Evolutionary conservation across 768 basidiomycete species (phyloP), one percentile per base, ranked within the genome.

Genomic region (Amanita phalloides): DNA sequence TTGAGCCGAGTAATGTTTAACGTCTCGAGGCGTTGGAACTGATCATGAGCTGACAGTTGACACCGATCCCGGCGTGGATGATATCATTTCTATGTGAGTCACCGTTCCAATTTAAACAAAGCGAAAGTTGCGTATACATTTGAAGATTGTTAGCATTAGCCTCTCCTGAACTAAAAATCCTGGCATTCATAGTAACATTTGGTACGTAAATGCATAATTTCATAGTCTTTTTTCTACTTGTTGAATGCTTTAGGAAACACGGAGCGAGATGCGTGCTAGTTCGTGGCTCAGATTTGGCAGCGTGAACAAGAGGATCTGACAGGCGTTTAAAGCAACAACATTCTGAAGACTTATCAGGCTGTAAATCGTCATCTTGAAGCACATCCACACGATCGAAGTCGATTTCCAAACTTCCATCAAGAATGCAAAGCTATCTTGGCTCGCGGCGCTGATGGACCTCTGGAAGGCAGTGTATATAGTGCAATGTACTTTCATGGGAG

Each of bases 401-500:
- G 80, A 44, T 94, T 85, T 58, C 79, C 78, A 0, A 84, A 84
- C 51, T 81, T 85, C 54, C 58, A 69, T n/a, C 58, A 70, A 2
- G 26, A 58, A 3, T 57, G 60, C 33, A 86, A 76, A 57, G 81
- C 86, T 0, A 71, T 86, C 37, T 70, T 95, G 38, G 79, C 75
- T 2, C 64, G 73, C 36, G 93, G 91, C 1, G 72, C 78, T 32
- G 66, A 69, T 9, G 74, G 74, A 1, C 92, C 92, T 8, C 72
- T 92, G 1, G 71, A 77, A 46, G 91, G 90, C 3, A 78, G 79
- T 17, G 62, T 77, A 6, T 84, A 87, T 60, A 82, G 75, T 48
- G 93, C 92, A 11, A 75, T 82, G 56, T 91, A 90, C 62, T 95
- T 96, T 60, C 89, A 90, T 58, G 89, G 89, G 58, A 78, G 74